Base-by-base conservation (phyloP, 2,329 filamentous ascomycete genomes). In the Aureobasidium melanogenum region DNA sequence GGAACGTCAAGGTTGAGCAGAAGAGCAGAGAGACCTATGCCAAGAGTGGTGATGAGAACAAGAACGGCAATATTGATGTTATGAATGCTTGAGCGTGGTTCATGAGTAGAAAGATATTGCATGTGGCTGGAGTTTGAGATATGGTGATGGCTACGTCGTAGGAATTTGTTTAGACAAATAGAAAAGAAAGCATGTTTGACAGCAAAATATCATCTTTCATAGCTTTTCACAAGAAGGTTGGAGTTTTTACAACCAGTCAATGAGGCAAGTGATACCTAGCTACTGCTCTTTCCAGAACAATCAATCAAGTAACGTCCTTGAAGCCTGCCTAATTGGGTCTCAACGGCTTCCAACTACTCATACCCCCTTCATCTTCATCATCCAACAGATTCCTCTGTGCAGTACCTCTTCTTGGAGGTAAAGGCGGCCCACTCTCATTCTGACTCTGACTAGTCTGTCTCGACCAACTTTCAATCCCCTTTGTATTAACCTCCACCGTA, bases 1-100 rank as follows among this genome's bases (percentile, higher is more conserved):
- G 91, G 92, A 82, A 83, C 51, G 73, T 75, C 64, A 68, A 69
- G 50, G 77, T 80, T 50, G 69, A 66, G 34, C 17, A 39, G 17
- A 17, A 28, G 24, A 47, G 44, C 4, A 47, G 24, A n/a, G 44
- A 47, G 24, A 15, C 14, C 1, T 47, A 28, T 47, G 44, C 14
- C 3, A 28, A n/a, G 7, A 19, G 12, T 3, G 39, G n/a, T 1
- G 55, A 38, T n/a, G 32, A 48, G 43, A 26, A 6, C 1, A 48
- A 58, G 15, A 32, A 43, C 2, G 55, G 30, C 12, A 47, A 28
- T 5, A 19, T 58, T 12, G 55, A 58, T 32, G 46, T 36, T 44
- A 34, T 58, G 30, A 50, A 50, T 30, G 46, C 46, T 50, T 50
- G 28, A 32, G 17, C 7, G 17, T 48, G 26, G 28, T 9, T 47